phyloP scores from a whole-genome alignment of 345 rosid genomes.

The Dovyalis caffra region DNA sequence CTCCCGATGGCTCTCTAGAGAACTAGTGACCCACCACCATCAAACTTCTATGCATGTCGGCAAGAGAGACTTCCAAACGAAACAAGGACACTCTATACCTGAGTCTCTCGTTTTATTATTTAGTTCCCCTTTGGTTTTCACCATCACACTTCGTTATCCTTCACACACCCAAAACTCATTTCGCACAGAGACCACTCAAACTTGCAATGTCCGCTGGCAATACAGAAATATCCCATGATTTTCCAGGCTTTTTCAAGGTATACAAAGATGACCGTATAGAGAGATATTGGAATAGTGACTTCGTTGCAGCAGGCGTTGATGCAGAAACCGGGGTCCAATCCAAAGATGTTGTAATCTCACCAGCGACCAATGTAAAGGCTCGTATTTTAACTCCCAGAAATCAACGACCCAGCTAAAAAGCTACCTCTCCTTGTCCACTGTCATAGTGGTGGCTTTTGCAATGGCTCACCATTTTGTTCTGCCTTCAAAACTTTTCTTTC shows the following conservation, averaged over 20 bases:
- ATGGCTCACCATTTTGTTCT: constrained; percentile 8
- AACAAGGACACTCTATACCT: too few relatives aligned
- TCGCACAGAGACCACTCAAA: too few relatives aligned
- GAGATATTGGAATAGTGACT: constrained; percentile 31
- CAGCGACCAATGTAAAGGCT: constrained; percentile 16
- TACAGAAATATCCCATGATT: constrained; percentile 13
- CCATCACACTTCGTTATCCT: too few relatives aligned
- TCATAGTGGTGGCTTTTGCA: constrained; percentile 30
- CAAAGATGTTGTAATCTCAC: constrained; percentile 39
- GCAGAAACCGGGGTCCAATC: constrained; percentile 41
- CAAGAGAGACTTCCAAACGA: too few relatives aligned
- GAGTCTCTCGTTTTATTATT: too few relatives aligned
- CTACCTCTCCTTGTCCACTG: constrained; percentile 46
- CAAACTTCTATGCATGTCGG: too few relatives aligned
- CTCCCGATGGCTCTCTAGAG: too few relatives aligned
- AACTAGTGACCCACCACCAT: too few relatives aligned
- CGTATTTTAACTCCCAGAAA: constrained; percentile 44
- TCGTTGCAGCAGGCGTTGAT: constrained; percentile 40
- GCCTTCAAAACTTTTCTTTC: constrained; percentile 9
- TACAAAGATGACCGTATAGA: constrained; percentile 59
- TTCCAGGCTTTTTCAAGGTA: constrained; percentile 29
- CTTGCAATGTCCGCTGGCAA: constrained; percentile 14
- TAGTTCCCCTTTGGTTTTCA: too few relatives aligned
- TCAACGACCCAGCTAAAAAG: constrained; percentile 15
- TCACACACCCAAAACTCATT: too few relatives aligned